Evolutionary conservation across 345 rosid species (phyloP), one percentile per base, ranked within the genome.

Genomic region (Citrus reticulata): DNA sequence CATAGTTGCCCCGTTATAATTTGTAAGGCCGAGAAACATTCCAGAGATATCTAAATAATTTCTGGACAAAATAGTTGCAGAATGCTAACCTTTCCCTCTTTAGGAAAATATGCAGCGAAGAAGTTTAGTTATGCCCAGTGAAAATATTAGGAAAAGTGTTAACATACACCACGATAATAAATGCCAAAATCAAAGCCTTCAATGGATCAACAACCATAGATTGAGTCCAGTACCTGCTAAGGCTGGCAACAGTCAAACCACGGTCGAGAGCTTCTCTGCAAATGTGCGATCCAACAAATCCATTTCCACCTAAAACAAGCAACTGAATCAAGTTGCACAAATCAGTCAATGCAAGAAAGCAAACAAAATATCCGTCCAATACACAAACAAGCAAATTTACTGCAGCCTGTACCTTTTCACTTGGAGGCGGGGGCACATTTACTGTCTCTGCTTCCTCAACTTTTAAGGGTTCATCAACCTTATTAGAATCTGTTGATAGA

Each of bases 301-400:
- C 99, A 89, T 88, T 97, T 75, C 99, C 99, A 72, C 99, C 99
- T 77, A 97, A 84, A 46, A 97, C 98, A 84, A 97, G 98, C 80
- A 94, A 82, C 99, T 97, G 86, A 85, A 55, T 80, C 19, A 25
- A 83, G 64, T 57, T 9, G 17, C 30, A 62, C 2, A 62, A 1
- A 69, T 60, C 80, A 78, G 63, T 70, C 64, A 65, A 68, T 40
- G 63, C 49, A 71, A 24, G 66, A 70, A 77, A 70, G 2, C 37
- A 68, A 5, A 11, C 70, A 60, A 40, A 5, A 60, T 14, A 61
- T 20, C 60, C 25, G 68, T 4, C 22, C 22, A 19, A 61, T 7
- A 63, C 7, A 20, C 32, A 29, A 35, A 42, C 9, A 32, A 60
- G 34, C 39, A 54, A 29, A 32, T 39, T 42, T 51, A 27, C 40